These are phyloP conservation scores for Eimeria sp. DNA, from an alignment of 169 alveolate genomes.

Conservation along the genomic window DNA sequence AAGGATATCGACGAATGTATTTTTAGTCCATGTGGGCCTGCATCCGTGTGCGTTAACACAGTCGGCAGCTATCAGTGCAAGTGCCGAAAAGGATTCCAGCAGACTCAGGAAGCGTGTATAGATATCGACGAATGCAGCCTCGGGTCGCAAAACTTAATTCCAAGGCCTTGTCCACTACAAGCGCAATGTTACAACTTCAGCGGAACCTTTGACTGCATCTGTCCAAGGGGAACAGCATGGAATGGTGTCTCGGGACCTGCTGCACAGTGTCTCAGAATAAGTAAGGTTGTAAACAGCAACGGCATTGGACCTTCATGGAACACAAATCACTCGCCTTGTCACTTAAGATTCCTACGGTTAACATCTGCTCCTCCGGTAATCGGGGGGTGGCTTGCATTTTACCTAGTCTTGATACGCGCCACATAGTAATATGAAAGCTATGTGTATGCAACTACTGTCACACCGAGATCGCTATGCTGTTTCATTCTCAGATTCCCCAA, in stretches of 20 bases:
- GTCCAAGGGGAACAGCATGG: constrained; percentile 81
- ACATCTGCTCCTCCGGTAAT: not conserved
- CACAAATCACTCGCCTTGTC: not conserved
- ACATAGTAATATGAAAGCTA: not conserved
- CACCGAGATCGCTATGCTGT: not conserved
- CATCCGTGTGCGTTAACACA: constrained; percentile 82
- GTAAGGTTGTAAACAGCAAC: constrained; percentile 13
- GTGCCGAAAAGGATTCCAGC: constrained; percentile 83
- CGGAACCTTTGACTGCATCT: constrained; percentile 84
- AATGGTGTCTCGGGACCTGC: constrained; percentile 69
- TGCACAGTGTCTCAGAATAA: constrained; percentile 79
- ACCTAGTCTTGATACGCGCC: not conserved
- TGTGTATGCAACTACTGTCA: not conserved
- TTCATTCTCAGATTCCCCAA: constrained; percentile 50
- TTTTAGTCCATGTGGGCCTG: constrained; percentile 84
- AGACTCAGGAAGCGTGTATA: constrained; percentile 77
- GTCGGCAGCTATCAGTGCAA: constrained; percentile 83
- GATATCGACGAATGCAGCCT: constrained; percentile 78
- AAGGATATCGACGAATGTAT: constrained; percentile 84
- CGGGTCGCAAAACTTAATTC: constrained; percentile 17
- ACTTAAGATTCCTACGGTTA: not conserved
- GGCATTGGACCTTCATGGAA: not conserved
- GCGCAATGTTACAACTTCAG: constrained; percentile 82
- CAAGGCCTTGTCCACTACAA: constrained; percentile 75
- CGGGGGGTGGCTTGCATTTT: not conserved